Evolutionary conservation across 1,284 basidiomycete species (phyloP).

Genomic region (Naganishia cerealis): DNA sequence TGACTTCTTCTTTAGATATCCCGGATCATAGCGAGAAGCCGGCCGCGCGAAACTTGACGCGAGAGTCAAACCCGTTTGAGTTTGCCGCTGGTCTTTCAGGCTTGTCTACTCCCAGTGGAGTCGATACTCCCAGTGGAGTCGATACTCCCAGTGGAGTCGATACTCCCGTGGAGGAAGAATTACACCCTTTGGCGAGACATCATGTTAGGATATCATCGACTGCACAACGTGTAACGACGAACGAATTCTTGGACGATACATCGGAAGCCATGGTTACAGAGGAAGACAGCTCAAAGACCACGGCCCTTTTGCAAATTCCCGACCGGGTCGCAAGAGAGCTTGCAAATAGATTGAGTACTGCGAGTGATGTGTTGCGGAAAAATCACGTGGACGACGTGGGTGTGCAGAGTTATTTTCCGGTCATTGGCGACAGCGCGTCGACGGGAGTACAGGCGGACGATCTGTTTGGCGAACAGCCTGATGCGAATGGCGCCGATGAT

Average conservation of each 20-base stretch:
- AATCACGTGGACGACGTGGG: conserved; percentile 16
- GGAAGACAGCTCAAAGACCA: background rate
- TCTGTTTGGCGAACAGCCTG: background rate
- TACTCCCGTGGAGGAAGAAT: background rate
- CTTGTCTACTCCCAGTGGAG: conserved; percentile 8
- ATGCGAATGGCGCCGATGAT: background rate
- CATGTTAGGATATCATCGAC: background rate
- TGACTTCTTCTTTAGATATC: background rate
- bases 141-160: conserved; percentile 12
- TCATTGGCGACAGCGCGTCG: background rate
- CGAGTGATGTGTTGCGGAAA: conserved; percentile 16
- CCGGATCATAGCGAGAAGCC: background rate
- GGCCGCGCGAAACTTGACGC: background rate
- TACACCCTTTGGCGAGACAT: background rate
- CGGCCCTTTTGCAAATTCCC: background rate
- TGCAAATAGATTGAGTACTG: conserved; percentile 18
- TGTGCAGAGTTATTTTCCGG: conserved; percentile 24
- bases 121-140: background rate
- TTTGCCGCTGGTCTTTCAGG: conserved; percentile 9
- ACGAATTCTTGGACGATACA: background rate
- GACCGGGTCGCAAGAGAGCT: conserved; percentile 3
- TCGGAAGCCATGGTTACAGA: background rate
- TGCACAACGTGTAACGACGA: background rate
- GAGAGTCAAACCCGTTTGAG: conserved; percentile 22
- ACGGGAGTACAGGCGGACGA: background rate